These are phyloP conservation scores for Coemansia sp. DNA, from an alignment of 192 early-diverging fungal species.

Conservation along the genomic window DNA sequence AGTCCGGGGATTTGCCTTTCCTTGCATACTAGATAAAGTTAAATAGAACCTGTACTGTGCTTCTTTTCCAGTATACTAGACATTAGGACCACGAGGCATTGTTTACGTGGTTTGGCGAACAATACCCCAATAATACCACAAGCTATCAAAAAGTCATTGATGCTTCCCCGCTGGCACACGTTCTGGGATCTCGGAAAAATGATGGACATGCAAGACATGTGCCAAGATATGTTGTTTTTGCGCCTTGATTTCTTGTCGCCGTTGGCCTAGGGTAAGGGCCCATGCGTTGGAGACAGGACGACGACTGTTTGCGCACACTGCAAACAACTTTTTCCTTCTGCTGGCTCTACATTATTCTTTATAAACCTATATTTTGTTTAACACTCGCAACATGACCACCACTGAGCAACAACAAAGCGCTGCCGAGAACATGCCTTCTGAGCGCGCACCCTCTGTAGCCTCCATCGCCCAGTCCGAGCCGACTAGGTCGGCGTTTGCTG, in stretches of 20 bases:
- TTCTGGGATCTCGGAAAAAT: background rate
- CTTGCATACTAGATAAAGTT: background rate
- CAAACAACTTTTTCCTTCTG: background rate
- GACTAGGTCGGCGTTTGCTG: constrained; percentile 3
- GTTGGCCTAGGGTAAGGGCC: background rate
- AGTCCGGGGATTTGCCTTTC: background rate
- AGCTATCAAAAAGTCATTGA: background rate
- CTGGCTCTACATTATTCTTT: background rate
- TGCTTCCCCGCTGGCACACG: background rate
- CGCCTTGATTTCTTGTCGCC: background rate
- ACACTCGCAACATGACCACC: background rate
- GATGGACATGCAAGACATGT: background rate
- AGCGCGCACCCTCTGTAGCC: background rate
- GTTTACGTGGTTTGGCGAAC: background rate
- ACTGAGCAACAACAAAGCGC: background rate
- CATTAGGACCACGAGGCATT: background rate
- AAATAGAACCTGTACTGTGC: background rate
- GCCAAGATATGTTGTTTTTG: background rate
- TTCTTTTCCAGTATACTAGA: background rate
- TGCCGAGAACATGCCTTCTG: background rate
- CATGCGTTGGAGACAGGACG: background rate
- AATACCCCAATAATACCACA: background rate
- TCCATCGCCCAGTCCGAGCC: constrained; percentile 8
- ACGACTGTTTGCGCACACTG: background rate
- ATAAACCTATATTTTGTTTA: background rate